Base-by-base conservation (phyloP, 2,329 filamentous ascomycete species). In the Talaromyces atroroseus region DNA sequence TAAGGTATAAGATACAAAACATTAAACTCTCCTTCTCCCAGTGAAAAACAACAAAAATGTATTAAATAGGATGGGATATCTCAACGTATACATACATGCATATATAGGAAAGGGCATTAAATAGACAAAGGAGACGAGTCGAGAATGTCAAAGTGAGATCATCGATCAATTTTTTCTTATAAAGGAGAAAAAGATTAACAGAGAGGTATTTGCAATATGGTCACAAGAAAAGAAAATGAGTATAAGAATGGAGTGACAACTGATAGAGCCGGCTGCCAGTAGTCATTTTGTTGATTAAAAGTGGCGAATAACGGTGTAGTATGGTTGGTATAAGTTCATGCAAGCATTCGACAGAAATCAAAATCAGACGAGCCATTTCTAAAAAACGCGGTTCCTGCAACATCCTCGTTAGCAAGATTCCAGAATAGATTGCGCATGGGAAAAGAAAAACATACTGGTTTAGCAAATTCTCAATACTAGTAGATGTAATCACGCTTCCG, bases 381-480 rank as follows among this genome's bases (percentile, higher is more conserved):
- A 60, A 3, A 60, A 23, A 11, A 60, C 36, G 3, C 56, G 50
- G n/a, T 60, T 57, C 24, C 58, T 60, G 23, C 3, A 14, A 24
- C 24, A 12, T 12, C n/a, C 38, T 45, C 18, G 50, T 52, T 20
- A 21, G n/a, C 18, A 14, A 34, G 44, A 21, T 20, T 3, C 29
- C 5, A 32, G 7, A 1, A 34, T 34, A 10, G 10, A 49, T 8
- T 20, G 18, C 24, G 29, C 5, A 42, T 21, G 21, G n/a, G 18
- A 34, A 18, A 18, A 34, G 24, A 47, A 29, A 16, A 18, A 75
- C 77, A 58, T 74, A 82, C 80, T 76, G 74, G 70, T 80, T 80
- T 65, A 87, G 71, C 36, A 81, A 69, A 54, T 77, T 76, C 67
- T 86, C 84, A 44, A 87, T 69, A 56, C 76, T 83, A 46, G 80